phyloP scores from a whole-genome alignment of 306 rosid species.

The Betula pendula region DNA sequence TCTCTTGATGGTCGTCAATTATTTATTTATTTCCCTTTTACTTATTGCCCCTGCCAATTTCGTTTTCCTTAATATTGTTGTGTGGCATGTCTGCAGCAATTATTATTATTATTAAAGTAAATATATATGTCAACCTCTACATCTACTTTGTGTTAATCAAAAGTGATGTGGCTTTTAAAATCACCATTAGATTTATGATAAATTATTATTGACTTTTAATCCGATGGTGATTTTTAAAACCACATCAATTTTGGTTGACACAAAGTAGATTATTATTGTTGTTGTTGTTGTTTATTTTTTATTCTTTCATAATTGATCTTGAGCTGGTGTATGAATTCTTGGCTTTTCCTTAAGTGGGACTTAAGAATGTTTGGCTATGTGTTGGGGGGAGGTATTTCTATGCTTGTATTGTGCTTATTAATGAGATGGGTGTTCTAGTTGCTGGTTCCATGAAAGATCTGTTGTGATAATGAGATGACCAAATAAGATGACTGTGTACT shows the following conservation, averaged over 20 bases:
- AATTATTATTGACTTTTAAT: too few species aligned
- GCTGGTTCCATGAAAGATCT: neutral
- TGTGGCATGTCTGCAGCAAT: neutral
- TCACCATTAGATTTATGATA: too few species aligned
- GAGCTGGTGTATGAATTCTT: neutral
- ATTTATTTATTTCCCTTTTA: neutral
- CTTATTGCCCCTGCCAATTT: constrained; percentile 1
- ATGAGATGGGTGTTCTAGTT: neutral
- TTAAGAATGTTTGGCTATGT: neutral
- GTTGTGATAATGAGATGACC: neutral
- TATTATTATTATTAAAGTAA: too few species aligned
- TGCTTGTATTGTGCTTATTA: constrained; percentile 1
- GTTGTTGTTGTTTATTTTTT: neutral
- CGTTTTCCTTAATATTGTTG: neutral
- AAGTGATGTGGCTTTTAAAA: too few species aligned
- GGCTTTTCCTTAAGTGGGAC: neutral
- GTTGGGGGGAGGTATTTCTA: neutral
- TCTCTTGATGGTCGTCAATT: neutral
- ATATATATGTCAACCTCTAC: too few species aligned
- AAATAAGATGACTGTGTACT: neutral
- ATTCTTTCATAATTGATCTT: neutral
- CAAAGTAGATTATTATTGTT: neutral
- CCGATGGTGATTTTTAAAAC: too few species aligned
- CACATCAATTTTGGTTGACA: too few species aligned
- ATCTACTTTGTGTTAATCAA: too few species aligned